phyloP scores from a whole-genome alignment of 225 moss, liverwort and hornwort species.

The Anthoceros angustus region DNA sequence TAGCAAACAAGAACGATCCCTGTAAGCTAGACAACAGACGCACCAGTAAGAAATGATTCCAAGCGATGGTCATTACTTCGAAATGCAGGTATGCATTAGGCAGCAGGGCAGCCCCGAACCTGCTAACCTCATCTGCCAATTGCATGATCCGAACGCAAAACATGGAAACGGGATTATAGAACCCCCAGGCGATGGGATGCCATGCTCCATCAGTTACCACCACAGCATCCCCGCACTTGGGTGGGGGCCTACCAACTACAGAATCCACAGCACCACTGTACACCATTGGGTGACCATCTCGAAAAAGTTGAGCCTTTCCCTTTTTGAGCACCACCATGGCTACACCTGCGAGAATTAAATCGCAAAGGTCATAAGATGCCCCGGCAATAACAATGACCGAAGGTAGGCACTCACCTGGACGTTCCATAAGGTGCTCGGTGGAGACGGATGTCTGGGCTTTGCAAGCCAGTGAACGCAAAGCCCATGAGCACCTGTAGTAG shows the following conservation, averaged over 20 bases:
- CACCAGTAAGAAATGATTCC: background rate
- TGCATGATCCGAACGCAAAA: slow-evolving; percentile 89
- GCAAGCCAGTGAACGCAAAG: too few relatives aligned
- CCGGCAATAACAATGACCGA: too few relatives aligned
- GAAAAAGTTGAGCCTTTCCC: slow-evolving; percentile 66
- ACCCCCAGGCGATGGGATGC: slow-evolving; percentile 77
- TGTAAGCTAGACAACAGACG: slow-evolving; percentile 12
- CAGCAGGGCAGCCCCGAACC: slow-evolving; percentile 16
- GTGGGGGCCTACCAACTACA: slow-evolving; percentile 69
- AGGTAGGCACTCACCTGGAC: too few relatives aligned
- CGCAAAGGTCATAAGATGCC: too few relatives aligned
- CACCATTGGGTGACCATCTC: slow-evolving; percentile 88
- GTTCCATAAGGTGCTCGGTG: too few relatives aligned
- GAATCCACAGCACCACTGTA: slow-evolving; percentile 85
- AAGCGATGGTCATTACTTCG: background rate
- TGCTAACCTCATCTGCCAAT: slow-evolving; percentile 57
- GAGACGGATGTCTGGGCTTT: too few relatives aligned
- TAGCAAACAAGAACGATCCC: slow-evolving; percentile 60
- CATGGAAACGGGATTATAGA: slow-evolving; percentile 79
- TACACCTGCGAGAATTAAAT: slow-evolving; percentile 21
- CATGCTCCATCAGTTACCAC: slow-evolving; percentile 55
- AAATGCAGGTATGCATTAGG: background rate
- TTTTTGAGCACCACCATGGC: slow-evolving; percentile 87
- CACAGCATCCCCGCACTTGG: slow-evolving; percentile 55
- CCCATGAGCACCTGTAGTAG: too few relatives aligned